Evolutionary conservation across 306 rosid species (phyloP), one percentile per base, ranked within the genome.

Genomic region (Parietaria judaica): DNA sequence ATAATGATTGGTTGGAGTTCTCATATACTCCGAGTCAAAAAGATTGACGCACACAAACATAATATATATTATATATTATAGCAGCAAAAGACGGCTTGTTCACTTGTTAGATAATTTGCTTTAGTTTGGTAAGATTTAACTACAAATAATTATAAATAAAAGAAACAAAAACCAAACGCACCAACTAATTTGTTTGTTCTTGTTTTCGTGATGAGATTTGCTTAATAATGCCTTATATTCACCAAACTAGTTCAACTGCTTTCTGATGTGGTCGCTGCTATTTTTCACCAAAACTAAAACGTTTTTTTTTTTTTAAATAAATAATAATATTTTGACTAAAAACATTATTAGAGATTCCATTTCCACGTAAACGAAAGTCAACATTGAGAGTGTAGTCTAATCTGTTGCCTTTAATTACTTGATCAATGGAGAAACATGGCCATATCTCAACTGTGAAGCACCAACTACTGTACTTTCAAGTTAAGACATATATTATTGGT

Each of bases 401-500:
- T 41, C 35, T 37, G 15, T 60, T 39, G 51, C 51, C 64, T 60
- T 60, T 41, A 23, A 23, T 23, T 23, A 23, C 55, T 62, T 62
- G 31, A 48, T 62, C 34, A 46, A 8, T 31, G 54, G 13, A 49
- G 48, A 31, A 17, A 23, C 55, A 46, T 48, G 4, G 44, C 37
- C 46, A 3, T 48, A 48, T 62, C 55, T 62, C 66, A 62, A 62
- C 56, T 48, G 41, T 62, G 55, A 48, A 62, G 11, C 66, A 62
- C 66, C 55, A 15, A 62, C 44, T 35, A 46, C 23, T 23, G 56
- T 62, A 62, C 66, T 62, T 62, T 49, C 66, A 62, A 62, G 66
- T 62, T 12, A 61, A 51, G 48, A 64, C 31, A 23, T 23, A 23
- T 23, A 23, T 23, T 44, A 46, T 12, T 1, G 16, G 45, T 63